Base-by-base conservation (phyloP, 441 rosid genomes). In the Arabidopsis hybrid region DNA sequence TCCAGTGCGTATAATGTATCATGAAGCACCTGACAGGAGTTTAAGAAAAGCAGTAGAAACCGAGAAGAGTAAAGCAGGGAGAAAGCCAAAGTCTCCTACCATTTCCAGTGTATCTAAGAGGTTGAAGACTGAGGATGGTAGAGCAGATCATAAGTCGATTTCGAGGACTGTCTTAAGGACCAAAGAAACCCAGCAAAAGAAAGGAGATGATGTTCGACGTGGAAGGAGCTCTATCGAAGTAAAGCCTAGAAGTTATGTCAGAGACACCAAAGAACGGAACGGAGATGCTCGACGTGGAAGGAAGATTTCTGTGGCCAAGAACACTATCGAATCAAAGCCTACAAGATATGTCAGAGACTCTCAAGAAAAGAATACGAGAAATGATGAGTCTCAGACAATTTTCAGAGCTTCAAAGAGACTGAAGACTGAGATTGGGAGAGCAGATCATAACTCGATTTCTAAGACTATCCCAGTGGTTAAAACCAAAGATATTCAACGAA, bases 1-100 rank as follows among this genome's bases (percentile, higher is more conserved):
- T 40, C 64, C 79, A 1, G 0, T 71, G 69, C 39, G 71, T 52
- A 21, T 77, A 13, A 65, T 46, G 75, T 75, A 79, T 42, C 34
- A 71, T 12, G 60, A 49, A 10, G 11, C 57, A 36, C 45, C 11
- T 21, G 50, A 45, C 18, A 71, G 14, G 51, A 36, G 42, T 13
- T 7, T 10, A 60, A 40, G 31, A 6, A 57, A 16, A 56, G 56
- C 47, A 67, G 51, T 14, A 3, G 35, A 39, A 60, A 6, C 0
- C 0, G 16, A 65, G 58, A 73, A 53, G 58, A 58, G 47, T 32
- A 36, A 9, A 72, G 69, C 14, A 60, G 29, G 49, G 35, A 36
- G 59, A 68, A 60, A 39, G 29, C 36, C 69, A 45, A n/a, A 66
- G 67, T 8, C 57, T 34, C 55, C 26, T 47, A 4, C 5, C 14